Percentiles rank a stretch among this genome's conserved stretches.
Conservation (phyloP, 331 rosid species). For the Saraca asoca region DNA sequence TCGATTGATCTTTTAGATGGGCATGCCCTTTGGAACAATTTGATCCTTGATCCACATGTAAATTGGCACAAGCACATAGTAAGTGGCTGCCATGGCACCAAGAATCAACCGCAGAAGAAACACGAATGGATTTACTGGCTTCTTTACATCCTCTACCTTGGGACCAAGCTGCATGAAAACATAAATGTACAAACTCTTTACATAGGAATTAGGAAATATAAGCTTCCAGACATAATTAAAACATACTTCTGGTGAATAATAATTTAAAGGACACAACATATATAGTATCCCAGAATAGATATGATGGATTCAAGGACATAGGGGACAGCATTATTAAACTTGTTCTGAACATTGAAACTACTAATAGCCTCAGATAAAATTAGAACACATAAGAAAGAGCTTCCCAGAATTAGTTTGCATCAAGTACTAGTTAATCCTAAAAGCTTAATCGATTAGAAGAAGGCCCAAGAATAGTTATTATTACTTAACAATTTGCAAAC, state of each 20-base stretch:
- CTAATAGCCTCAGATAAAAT: not conserved
- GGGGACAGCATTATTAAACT: no score
- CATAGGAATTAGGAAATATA: not conserved
- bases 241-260: not conserved
- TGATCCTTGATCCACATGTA: conserved; percentile 78
- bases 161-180: conserved; percentile 57
- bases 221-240: not conserved
- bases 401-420: not conserved
- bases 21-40: conserved; percentile 66
- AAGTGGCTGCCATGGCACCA: conserved; percentile 54
- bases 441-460: not conserved
- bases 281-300: not conserved
- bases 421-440: not conserved
- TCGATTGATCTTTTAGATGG: conserved; percentile 46
- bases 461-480: not conserved
- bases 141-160: conserved; percentile 51
- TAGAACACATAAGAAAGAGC: not conserved
- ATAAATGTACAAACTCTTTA: not conserved
- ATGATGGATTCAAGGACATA: not conserved
- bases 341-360: not conserved
- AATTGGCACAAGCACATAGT: conserved; percentile 60
- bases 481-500: not conserved
- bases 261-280: not conserved
- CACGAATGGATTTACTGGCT: conserved; percentile 49
- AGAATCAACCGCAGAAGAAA: conserved; percentile 49